Conservation (phyloP, 169 alveolate genomes). For the Hepatocystis sp. region DNA sequence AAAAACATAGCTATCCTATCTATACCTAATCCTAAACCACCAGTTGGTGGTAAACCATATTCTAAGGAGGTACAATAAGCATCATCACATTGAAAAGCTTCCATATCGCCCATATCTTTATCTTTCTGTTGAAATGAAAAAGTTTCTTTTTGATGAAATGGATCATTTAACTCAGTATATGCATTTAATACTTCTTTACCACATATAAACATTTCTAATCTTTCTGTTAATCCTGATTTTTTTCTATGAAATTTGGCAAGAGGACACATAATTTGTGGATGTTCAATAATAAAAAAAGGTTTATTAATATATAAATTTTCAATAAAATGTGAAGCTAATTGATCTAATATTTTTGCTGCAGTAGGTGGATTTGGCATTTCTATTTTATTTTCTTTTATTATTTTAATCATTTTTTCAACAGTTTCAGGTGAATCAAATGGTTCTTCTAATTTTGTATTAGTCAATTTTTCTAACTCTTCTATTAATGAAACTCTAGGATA, state of each 20-base stretch:
- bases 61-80: constrained; percentile 94
- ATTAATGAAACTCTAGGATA: constrained; percentile 94
- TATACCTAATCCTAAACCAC: constrained; percentile 97
- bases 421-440: constrained; percentile 80
- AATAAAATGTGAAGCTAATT: constrained; percentile 92
- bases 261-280: constrained; percentile 99
- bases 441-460: constrained; percentile 85
- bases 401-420: constrained; percentile 71
- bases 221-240: constrained; percentile 94
- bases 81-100: constrained; percentile 93
- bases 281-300: constrained; percentile 97
- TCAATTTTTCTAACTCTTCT: constrained; percentile 87
- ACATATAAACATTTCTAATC: constrained; percentile 97
- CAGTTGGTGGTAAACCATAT: constrained; percentile 97
- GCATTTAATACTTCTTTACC: constrained; percentile 98
- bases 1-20: constrained; percentile 96
- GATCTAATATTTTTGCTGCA: constrained; percentile 65
- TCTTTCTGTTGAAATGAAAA: constrained; percentile 92
- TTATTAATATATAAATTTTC: constrained; percentile 92
- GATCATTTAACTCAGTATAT: constrained; percentile 99
- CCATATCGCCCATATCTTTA: constrained; percentile 86
- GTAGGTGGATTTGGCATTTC: constrained; percentile 86
- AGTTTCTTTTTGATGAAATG: constrained; percentile 95
- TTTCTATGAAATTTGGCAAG: constrained; percentile 98
- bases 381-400: constrained; percentile 79